These are phyloP conservation scores for Neohortaea acidophila DNA, from an alignment of 495 filamentous ascomycete species.

Conservation along the genomic window DNA sequence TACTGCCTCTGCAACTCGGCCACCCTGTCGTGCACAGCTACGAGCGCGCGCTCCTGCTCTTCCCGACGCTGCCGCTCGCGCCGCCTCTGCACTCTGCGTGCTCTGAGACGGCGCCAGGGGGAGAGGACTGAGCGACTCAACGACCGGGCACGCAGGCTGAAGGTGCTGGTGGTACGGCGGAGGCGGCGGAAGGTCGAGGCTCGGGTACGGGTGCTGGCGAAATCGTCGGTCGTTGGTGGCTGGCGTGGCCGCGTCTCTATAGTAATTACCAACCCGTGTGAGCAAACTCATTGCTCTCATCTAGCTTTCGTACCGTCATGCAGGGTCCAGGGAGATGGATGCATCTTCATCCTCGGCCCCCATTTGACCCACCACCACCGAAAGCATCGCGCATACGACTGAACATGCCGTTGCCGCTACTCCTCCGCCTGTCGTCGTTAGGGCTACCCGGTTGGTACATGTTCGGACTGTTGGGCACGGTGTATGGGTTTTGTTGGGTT, in stretches of 20 bases:
- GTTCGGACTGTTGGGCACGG: constrained; percentile 6
- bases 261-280: neutral
- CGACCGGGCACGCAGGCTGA: too few species aligned
- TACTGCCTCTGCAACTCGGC: too few species aligned
- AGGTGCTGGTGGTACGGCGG: too few species aligned
- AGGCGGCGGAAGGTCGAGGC: too few species aligned
- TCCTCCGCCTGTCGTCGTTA: neutral
- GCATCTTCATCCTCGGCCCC: neutral
- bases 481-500: constrained; percentile 12
- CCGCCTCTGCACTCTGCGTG: too few species aligned
- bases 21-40: too few species aligned
- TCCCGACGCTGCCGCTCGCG: too few species aligned
- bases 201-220: neutral
- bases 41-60: too few species aligned
- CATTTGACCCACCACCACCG: neutral
- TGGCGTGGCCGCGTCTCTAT: neutral
- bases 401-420: constrained; percentile 4
- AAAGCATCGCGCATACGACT: constrained; percentile 8
- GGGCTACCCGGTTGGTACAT: neutral
- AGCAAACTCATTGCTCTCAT: neutral
- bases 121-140: too few species aligned
- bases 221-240: neutral
- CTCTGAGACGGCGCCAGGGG: too few species aligned
- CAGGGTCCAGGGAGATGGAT: neutral
- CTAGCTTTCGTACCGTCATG: neutral